Conservation (phyloP, 352 stramenopile genomes). For the Globisporangium takayamanum region DNA sequence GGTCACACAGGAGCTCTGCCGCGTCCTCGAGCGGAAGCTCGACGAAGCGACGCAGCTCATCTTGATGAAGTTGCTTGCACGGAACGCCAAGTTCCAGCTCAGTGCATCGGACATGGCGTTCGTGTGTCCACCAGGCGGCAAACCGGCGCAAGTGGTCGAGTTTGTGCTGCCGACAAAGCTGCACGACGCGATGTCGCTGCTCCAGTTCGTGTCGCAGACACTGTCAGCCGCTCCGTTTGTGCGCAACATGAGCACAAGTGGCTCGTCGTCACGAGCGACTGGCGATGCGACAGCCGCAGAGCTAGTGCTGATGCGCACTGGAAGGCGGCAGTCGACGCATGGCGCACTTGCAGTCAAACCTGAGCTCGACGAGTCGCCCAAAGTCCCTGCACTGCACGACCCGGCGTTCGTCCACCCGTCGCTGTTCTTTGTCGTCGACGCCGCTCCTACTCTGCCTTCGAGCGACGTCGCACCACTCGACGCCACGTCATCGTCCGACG, state of each 20-base stretch:
- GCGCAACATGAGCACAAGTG: conserved; percentile 33
- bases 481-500: neutral
- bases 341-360: neutral
- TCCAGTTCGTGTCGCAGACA: conserved; percentile 60
- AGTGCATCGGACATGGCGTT: conserved; percentile 67
- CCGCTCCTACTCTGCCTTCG: neutral
- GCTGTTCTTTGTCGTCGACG: conserved; percentile 11
- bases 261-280: neutral
- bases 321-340: conserved; percentile 7
- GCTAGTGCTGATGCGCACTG: neutral
- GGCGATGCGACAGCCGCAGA: conserved; percentile 3
- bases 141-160: conserved; percentile 29
- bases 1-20: conserved; percentile 77
- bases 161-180: conserved; percentile 45
- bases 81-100: conserved; percentile 84
- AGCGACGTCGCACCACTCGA: neutral
- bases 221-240: conserved; percentile 48
- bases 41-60: conserved; percentile 83
- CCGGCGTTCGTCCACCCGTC: conserved; percentile 11
- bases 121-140: conserved; percentile 47
- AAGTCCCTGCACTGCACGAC: neutral
- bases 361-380: neutral
- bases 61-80: conserved; percentile 80
- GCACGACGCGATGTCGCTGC: conserved; percentile 24
- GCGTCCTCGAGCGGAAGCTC: conserved; percentile 77